Conservation (phyloP, 2,329 filamentous ascomycete species). For the Sclerotinia minor region DNA sequence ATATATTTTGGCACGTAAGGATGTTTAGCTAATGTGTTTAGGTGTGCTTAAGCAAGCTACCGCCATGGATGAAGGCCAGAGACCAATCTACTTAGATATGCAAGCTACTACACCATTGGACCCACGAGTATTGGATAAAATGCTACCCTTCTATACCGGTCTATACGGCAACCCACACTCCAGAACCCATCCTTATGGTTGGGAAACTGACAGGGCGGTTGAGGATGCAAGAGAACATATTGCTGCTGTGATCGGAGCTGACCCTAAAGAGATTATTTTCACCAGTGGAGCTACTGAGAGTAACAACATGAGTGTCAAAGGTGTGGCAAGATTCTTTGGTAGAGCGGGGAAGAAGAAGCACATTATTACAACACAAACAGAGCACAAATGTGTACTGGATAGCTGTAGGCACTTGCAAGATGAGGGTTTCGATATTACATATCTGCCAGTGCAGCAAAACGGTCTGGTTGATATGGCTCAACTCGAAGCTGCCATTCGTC, state of each 20-base stretch:
- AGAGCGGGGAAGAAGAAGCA: constrained; percentile 95
- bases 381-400: constrained; percentile 98
- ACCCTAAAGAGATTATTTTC: constrained; percentile 98
- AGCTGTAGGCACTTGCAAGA: constrained; percentile 96
- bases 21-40: constrained; percentile 34
- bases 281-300: constrained; percentile 97
- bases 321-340: constrained; percentile 93
- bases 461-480: constrained; percentile 84
- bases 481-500: constrained; percentile 83
- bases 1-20: constrained; percentile 26
- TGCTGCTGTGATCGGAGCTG: constrained; percentile 84
- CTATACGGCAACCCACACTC: constrained; percentile 97
- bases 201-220: constrained; percentile 94
- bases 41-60: constrained; percentile 89
- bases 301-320: constrained; percentile 99
- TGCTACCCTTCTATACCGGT: constrained; percentile 92
- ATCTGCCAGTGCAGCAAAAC: constrained; percentile 83
- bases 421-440: constrained; percentile 96
- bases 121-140: constrained; percentile 90
- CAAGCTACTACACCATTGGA: constrained; percentile 96
- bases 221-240: constrained; percentile 84
- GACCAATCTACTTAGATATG: constrained; percentile 98
- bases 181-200: constrained; percentile 95
- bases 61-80: constrained; percentile 85
- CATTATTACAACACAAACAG: constrained; percentile 94